Evolutionary conservation across 768 basidiomycete species (phyloP).

Genomic region (Tremella yokohamensis): DNA sequence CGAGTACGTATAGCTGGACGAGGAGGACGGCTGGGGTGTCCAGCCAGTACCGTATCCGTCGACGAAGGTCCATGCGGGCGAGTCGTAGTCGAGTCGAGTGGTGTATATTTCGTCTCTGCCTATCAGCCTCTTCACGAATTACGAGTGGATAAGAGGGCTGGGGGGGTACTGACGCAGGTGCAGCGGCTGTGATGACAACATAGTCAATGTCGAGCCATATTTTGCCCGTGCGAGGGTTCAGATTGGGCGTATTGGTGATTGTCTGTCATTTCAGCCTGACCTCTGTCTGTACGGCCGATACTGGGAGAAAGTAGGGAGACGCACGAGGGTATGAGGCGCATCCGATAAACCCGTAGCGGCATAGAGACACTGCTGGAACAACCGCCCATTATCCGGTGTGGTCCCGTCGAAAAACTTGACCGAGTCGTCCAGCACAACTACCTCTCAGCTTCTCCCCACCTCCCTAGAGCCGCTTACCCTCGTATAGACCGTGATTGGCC

Average conservation of each 20-base stretch:
- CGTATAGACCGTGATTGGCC: not conserved
- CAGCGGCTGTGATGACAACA: not conserved
- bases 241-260: not conserved
- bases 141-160: no score
- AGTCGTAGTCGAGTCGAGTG: no score
- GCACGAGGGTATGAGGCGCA: slow-evolving; percentile 2
- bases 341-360: not conserved
- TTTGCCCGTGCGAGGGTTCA: not conserved
- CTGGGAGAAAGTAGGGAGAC: not conserved
- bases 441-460: no score
- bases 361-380: slow-evolving; percentile 3
- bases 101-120: no score
- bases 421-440: not conserved
- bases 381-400: not conserved
- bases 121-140: no score
- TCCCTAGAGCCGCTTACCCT: no score
- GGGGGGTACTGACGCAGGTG: no score
- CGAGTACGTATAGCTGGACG: no score
- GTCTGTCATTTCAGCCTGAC: not conserved
- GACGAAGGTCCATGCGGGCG: no score
- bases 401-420: slow-evolving; percentile 1
- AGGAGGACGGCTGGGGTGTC: no score
- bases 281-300: not conserved
- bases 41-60: no score
- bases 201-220: slow-evolving; percentile 1